Base-by-base conservation (phyloP, 2,329 filamentous ascomycete genomes). In the Hymenoscyphus fructigenus region DNA sequence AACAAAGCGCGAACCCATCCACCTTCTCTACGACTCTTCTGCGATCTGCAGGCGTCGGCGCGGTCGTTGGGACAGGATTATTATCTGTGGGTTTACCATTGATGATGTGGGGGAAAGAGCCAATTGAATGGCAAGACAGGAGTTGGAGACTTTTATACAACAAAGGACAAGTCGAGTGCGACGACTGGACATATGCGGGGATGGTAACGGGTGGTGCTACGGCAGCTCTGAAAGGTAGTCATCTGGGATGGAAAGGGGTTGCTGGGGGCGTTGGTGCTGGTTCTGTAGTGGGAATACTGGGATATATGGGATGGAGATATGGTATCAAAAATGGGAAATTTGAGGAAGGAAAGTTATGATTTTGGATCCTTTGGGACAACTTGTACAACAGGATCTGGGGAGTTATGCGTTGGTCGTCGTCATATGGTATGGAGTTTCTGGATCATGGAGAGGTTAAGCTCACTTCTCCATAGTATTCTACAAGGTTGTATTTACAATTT, bases 41-140 rank as follows among this genome's bases (percentile, higher is more conserved):
- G 15, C 79, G 77, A 38, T 77, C 79, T 10, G 76, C 81, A 0
- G 81, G 82, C 9, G 78, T 77, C 1, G 82, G 82, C 62, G 79
- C 80, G 3, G 62, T 83, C 1, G 67, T 82, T 29, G 83, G 80
- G 0, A 71, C 81, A 0, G 79, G 78, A 0, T 66, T 85, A 1
- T 75, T 83, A 28, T 76, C 76, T 1, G 65, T 82, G 4, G 81
- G 77, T 68, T 77, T 85, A 3, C 73, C 76, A 32, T 78, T 72
- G 0, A 77, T 81, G 2, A 89, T 90, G 86, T 76, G 76, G 61
- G 85, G 83, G 0, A 78, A 80, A 17, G 81, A 85, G 68, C 79
- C 82, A 50, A 84, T 90, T 36, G 86, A 90, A 75, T 90, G 87
- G 87, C 76, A 83, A 71, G 87, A 90, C 72, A 79, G 88, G 20